Evolutionary conservation across 2,329 filamentous ascomycete genomes (phyloP), one percentile per base, ranked within the genome.

Genomic region (Monilinia vaccinii-corymbosi): DNA sequence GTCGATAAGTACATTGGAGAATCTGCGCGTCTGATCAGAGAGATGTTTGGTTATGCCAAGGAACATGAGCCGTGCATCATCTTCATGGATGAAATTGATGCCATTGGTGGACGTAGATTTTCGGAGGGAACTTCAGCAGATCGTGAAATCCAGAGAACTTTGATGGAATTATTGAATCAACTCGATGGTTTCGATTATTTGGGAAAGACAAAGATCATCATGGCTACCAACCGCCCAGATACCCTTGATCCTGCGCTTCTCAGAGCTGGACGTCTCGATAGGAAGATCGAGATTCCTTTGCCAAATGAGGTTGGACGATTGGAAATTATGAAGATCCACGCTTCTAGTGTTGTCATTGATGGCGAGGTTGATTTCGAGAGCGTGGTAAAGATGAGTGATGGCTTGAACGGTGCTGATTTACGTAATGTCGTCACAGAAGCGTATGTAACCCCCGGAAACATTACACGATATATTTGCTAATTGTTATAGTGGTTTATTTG

Each of bases 11-110:
- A 99, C 73, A 99, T 99, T 66, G 94, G 94, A 75, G 94, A 99
- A 77, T 99, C 94, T 13, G 94, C 94, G 42, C 88, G 95, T 67
- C 80, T 99, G 66, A 99, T 99, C 71, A 87, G 94, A 74, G 94
- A 99, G 76, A 99, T 99, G 95, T 99, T 99, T 72, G 95, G 94
- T 61, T 99, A 99, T 72, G 94, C 95, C 70, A 97, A 97, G 77
- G 95, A 99, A 75, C 94, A 99, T 75, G 94, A 99, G 76, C 94
- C 94, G 44, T 99, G 94, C 75, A 99, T 99, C 75, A 99, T 99
- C 77, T 99, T 99, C 83, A 99, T 99, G 94, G 95, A 99, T 80
- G 94, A 99, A 77, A 99, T 99, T 72, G 94, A 99, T 72, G 94
- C 94, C 71, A 99, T 99, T 71, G 94, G 94, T 74, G 95, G 95